These are phyloP conservation scores for Scytalidium lignicola DNA, from an alignment of 2,329 filamentous ascomycete species.

Conservation along the genomic window DNA sequence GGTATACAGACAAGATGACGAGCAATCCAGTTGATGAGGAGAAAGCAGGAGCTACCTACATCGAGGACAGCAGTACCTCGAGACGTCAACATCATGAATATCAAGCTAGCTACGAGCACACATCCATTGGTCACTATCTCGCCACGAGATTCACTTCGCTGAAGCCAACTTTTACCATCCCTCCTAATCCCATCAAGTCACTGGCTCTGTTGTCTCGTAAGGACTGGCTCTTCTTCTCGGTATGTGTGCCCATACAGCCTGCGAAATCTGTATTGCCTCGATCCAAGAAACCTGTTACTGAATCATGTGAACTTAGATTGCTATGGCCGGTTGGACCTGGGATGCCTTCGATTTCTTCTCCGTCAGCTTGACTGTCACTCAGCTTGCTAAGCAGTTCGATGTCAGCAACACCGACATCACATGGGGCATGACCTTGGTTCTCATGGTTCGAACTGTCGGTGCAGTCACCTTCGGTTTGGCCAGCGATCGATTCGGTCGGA, in stretches of 20 bases:
- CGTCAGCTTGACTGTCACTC: slow-evolving; percentile 53
- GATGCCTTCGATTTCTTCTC: slow-evolving; percentile 65
- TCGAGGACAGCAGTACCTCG: neutral
- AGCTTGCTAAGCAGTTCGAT: slow-evolving; percentile 47
- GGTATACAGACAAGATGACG: neutral
- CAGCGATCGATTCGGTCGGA: slow-evolving; percentile 51
- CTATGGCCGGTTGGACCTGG: slow-evolving; percentile 38
- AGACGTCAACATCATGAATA: neutral
- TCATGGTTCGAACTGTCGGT: slow-evolving; percentile 56
- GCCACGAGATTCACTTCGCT: neutral
- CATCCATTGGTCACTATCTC: neutral
- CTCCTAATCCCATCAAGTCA: neutral
- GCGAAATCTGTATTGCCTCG: too few species aligned
- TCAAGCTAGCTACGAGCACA: neutral
- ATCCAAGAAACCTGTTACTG: too few species aligned
- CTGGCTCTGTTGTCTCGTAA: neutral
- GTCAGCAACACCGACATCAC: slow-evolving; percentile 53
- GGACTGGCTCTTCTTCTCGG: neutral
- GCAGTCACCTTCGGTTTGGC: slow-evolving; percentile 50
- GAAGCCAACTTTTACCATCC: neutral
- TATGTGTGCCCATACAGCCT: neutral
- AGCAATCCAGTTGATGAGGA: neutral
- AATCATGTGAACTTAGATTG: neutral
- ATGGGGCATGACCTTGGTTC: slow-evolving; percentile 59
- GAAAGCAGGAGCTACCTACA: neutral